These are phyloP conservation scores for Ophiostoma montium DNA, from an alignment of 2,329 filamentous ascomycete genomes.

Conservation along the genomic window DNA sequence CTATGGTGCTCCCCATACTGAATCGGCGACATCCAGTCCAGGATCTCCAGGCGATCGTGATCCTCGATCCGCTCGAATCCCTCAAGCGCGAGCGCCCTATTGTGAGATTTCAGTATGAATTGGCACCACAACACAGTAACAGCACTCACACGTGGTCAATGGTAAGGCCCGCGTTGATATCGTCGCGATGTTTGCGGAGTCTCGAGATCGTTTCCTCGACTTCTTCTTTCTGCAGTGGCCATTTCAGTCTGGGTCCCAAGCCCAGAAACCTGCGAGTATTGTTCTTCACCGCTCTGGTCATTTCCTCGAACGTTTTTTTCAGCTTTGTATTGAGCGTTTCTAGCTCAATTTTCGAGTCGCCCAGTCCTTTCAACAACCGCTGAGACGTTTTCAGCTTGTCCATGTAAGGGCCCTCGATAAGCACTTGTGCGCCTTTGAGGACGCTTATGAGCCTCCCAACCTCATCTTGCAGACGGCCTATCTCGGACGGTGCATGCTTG, in stretches of 20 bases:
- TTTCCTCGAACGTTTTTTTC: too few relatives aligned
- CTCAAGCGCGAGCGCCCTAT: neutral
- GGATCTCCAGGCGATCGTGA: slow-evolving; percentile 4
- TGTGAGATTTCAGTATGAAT: neutral
- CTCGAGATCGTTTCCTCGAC: neutral
- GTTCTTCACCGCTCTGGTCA: too few relatives aligned
- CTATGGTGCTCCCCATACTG: slow-evolving; percentile 7
- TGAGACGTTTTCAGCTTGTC: too few relatives aligned
- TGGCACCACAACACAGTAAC: neutral
- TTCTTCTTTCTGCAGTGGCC: neutral
- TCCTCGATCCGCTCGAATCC: slow-evolving; percentile 2
- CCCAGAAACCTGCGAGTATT: too few relatives aligned
- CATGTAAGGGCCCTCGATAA: too few relatives aligned
- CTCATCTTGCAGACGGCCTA: too few relatives aligned
- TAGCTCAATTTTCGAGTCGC: too few relatives aligned
- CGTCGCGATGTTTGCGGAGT: neutral
- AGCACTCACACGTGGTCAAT: neutral
- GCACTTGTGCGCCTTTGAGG: too few relatives aligned
- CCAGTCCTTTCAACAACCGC: too few relatives aligned
- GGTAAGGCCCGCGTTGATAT: neutral
- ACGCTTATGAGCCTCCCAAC: too few relatives aligned
- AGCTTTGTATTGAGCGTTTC: too few relatives aligned
- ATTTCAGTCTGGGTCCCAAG: neutral
- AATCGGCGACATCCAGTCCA: slow-evolving; percentile 12
- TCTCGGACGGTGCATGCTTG: too few relatives aligned